phyloP scores from a whole-genome alignment of 345 rosid species.

The Lepidium africanum region DNA sequence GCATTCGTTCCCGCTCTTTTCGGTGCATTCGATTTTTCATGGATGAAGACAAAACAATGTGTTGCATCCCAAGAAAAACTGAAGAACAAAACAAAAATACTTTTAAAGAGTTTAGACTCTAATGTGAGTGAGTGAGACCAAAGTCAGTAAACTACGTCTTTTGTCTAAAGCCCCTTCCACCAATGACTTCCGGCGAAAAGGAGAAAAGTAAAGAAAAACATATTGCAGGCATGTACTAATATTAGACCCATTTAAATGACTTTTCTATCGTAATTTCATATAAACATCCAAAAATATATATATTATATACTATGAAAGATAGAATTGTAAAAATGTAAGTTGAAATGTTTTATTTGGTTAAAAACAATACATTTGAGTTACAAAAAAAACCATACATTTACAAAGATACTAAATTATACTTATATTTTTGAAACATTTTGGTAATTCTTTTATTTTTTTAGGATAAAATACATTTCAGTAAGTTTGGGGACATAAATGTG shows the following conservation, averaged over 20 bases:
- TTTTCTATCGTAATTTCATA: too few relatives aligned
- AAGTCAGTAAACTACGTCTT: slow-evolving; percentile 25
- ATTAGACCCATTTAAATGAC: too few relatives aligned
- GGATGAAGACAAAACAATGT: slow-evolving; percentile 18
- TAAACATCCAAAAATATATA: too few relatives aligned
- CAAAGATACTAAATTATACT: not conserved
- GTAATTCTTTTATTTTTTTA: too few relatives aligned
- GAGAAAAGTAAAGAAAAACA: too few relatives aligned
- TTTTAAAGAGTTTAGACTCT: slow-evolving; percentile 1
- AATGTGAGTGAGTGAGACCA: slow-evolving; percentile 27
- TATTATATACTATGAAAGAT: too few relatives aligned
- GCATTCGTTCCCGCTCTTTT: slow-evolving; percentile 31
- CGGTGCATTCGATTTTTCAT: slow-evolving; percentile 21
- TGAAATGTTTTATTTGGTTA: too few relatives aligned
- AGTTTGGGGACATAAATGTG: not conserved
- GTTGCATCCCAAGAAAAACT: slow-evolving; percentile 21
- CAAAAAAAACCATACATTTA: not conserved
- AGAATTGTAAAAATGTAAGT: too few relatives aligned
- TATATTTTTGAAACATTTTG: not conserved
- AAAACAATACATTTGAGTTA: too few relatives aligned
- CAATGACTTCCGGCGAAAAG: slow-evolving; percentile 1
- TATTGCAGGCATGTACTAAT: too few relatives aligned
- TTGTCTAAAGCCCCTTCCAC: slow-evolving; percentile 16
- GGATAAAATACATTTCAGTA: not conserved
- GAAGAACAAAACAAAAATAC: slow-evolving; percentile 24